A percentile compares a stretch with the other conserved stretches of the same genome.
Evolutionary conservation across 371 early-diverging fungal species (phyloP).

Genomic region (Rhizomucor pusillus): DNA sequence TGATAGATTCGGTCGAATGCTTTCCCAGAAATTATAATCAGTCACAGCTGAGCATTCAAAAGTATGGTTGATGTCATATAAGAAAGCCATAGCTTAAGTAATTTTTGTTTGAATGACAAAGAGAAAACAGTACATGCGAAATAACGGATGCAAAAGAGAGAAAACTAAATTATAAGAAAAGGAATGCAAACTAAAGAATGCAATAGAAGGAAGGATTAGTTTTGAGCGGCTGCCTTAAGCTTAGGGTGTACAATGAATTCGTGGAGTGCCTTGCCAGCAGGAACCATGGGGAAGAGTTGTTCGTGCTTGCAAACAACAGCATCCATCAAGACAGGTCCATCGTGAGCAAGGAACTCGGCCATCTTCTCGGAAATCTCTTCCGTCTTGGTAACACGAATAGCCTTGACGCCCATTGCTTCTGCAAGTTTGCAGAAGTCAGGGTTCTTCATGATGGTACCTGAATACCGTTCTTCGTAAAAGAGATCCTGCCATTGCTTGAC

Average conservation of each 20-base stretch:
- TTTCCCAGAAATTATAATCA: too few relatives aligned
- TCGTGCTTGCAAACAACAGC: slow-evolving; percentile 87
- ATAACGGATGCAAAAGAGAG: neutral
- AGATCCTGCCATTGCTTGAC: slow-evolving; percentile 99
- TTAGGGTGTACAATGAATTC: slow-evolving; percentile 74
- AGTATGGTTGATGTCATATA: too few relatives aligned
- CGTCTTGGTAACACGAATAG: slow-evolving; percentile 77
- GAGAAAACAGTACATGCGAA: too few relatives aligned
- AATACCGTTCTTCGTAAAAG: slow-evolving; percentile 94
- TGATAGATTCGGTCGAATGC: too few relatives aligned
- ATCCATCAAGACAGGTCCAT: slow-evolving; percentile 91
- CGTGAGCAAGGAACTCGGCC: slow-evolving; percentile 82
- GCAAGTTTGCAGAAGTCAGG: slow-evolving; percentile 98
- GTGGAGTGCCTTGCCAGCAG: slow-evolving; percentile 90
- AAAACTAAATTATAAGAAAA: slow-evolving; percentile 1
- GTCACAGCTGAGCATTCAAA: too few relatives aligned
- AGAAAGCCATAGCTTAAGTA: too few relatives aligned
- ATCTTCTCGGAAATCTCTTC: slow-evolving; percentile 87
- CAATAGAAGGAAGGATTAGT: neutral
- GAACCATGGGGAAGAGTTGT: slow-evolving; percentile 97
- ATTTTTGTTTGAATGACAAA: too few relatives aligned
- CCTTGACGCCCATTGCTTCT: slow-evolving; percentile 91
- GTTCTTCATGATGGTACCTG: slow-evolving; percentile 91
- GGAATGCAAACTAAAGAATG: neutral
- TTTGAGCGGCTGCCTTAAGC: slow-evolving; percentile 12